Evolutionary conservation across 2,329 filamentous ascomycete genomes (phyloP), one percentile per base, ranked within the genome.

Genomic region (Aotearoamyces nothofagi): DNA sequence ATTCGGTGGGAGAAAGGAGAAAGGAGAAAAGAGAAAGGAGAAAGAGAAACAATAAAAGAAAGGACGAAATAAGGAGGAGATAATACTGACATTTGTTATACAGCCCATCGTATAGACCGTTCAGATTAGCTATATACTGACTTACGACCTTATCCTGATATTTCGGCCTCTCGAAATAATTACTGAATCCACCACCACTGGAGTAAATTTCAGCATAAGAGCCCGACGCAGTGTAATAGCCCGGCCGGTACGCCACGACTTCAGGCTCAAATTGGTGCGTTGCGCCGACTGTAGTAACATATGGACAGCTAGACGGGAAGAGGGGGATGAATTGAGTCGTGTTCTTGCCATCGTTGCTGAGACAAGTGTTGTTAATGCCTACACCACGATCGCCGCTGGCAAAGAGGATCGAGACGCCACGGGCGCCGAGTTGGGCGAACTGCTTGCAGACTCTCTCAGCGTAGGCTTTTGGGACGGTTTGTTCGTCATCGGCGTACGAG

Each of bases 221-320:
- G 30, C 15, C 54, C 39, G n/a, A n/a, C n/a, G n/a, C n/a, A n/a
- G n/a, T n/a, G n/a, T n/a, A n/a, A n/a, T n/a, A n/a, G n/a, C n/a
- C n/a, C n/a, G n/a, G n/a, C n/a, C n/a, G n/a, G n/a, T n/a, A n/a
- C n/a, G n/a, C n/a, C n/a, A n/a, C 55, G 14, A 55, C 53, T 42
- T 67, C 61, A 11, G 60, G 62, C 31, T 24, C 54, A 31, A 58
- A 53, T 36, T 56, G 51, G 42, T 54, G 53, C 4, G 69, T 73
- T 2, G 66, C 75, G 5, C 77, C 77, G 2, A 81, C 66, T 2
- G 63, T 54, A 0, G 77, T 81, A 5, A 80, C 65, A 47, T 68
- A 81, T 0, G 75, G 76, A 40, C 77, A 82, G 0, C 65, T 63
- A 0, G 64, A 65, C 0, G 77, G 77, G 50, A 80, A 82, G 4